Base-by-base conservation (phyloP, 345 rosid genomes). In the Syzygium grande region DNA sequence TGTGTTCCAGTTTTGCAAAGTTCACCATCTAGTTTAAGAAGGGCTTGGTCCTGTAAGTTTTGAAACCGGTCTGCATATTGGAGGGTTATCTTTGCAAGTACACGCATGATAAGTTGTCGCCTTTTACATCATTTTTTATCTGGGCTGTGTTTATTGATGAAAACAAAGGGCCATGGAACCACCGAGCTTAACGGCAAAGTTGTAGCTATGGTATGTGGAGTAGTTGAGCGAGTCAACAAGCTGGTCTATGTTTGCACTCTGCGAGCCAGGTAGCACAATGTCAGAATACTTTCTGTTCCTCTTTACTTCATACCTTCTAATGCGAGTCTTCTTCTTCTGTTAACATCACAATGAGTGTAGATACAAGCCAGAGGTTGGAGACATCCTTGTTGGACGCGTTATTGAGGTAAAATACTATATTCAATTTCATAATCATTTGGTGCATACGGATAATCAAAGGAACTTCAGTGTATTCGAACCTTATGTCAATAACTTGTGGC, bases 341-440 rank as follows among this genome's bases (percentile, higher is more conserved):
- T 52, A 52, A 43, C 30, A 1, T 52, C 61, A 85, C 58, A 30
- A n/a, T 84, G 55, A 85, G 87, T 86, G 52, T 86, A 97, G 99
- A 93, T 98, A 96, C 92, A 98, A 98, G 95, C 98, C 99, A 4
- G 99, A 98, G 91, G 93, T 95, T 83, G 99, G 99, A 43, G 99
- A 98, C 92, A 94, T 96, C 88, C 88, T 98, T 3, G 98, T 98
- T 65, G 99, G 99, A 55, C 99, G 99, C 52, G 94, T 98, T 87
- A 89, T 94, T 56, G 99, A 98, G 99, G 99, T 97, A 92, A 84
- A 55, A 52, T 73, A 19, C 83, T 38, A 22, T 19, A 34, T 73
- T 6, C 49, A 58, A 25, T 73, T 73, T 73, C 46, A 38, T 19
- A 38, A 73, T 73, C 41, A 73, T 2, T 68, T 73, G 46, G 27